These are phyloP conservation scores for Zostera marina DNA, from an alignment of 116 monocot species.

Conservation along the genomic window DNA sequence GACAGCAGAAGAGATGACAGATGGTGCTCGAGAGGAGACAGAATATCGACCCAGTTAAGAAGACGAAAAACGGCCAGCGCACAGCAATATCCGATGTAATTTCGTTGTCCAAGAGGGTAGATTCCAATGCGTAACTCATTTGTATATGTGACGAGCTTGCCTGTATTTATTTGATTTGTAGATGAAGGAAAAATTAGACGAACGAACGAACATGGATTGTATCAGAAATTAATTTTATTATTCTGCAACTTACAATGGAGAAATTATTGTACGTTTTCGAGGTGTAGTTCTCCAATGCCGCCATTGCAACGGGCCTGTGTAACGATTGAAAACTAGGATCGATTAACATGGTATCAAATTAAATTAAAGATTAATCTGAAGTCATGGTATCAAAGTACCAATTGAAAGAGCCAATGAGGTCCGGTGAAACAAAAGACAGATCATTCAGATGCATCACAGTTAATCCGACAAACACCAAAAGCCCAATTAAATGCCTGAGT, in stretches of 20 bases:
- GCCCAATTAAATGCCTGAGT: conserved; percentile 67
- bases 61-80: conserved; percentile 86
- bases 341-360: neutral
- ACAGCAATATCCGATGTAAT: neutral
- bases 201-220: too few species aligned
- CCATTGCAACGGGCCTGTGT: too few species aligned
- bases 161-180: too few species aligned
- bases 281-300: too few species aligned
- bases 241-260: too few species aligned
- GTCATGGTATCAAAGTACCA: too few species aligned
- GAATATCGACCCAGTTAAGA: conserved; percentile 69
- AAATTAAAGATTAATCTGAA: neutral
- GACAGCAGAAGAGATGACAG: conserved; percentile 97
- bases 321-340: too few species aligned
- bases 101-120: neutral
- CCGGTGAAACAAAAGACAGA: conserved; percentile 24
- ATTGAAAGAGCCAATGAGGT: conserved; percentile 18
- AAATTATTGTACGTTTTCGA: too few species aligned
- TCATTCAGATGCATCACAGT: conserved; percentile 42
- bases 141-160: conserved; percentile 9
- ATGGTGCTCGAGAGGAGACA: conserved; percentile 59
- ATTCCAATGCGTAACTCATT: neutral
- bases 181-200: too few species aligned
- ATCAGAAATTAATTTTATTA: too few species aligned
- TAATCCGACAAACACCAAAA: conserved; percentile 65